Evolutionary conservation across 2,329 filamentous ascomycete species (phyloP), one percentile per base, ranked within the genome.

Genomic region (Alternaria infectoria): DNA sequence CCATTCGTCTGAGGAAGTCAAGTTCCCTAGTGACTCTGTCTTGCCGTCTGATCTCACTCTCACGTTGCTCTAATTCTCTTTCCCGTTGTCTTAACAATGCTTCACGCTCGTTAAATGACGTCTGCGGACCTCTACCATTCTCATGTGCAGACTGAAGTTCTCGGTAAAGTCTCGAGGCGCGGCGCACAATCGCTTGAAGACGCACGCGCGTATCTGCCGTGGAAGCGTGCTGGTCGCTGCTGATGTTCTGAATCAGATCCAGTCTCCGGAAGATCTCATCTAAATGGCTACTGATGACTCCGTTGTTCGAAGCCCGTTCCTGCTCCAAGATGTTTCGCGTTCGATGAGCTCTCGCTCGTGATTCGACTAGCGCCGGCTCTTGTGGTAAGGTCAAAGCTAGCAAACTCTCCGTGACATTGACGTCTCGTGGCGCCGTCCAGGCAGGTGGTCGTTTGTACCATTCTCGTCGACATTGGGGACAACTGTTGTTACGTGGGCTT

Each of bases 391-490:
- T 49, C 21, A 30, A 25, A 23, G 19, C 57, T 43, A 30, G 25
- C 28, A 57, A 44, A 11, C 47, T 43, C 25, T 59, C 54, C 4
- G 57, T 36, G 19, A 52, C 54, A 13, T 52, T 57, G 19, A 52
- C 57, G 28, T 56, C 51, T 57, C 59, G 49, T 19, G 62, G 50
- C 9, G 44, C 45, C 6, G 44, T 13, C 12, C 17, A 49, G 11
- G 23, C 21, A 12, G 55, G 5, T 43, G 28, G 23, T 17, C 57
- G 55, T 19, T 44, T 49, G 30, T 62, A 65, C 65, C 65, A 69
- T 43, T 47, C 57, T 12, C 45, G 45, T 49, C 62, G 43, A 28
- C 62, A 69, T 57, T 65, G 51, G 19, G 62, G 65, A 49, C 65
- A 65, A 19, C 43, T 56, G 28, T 69, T 65, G 7, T 25, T 62